Percentiles rank a stretch among this genome's conserved stretches.
These are phyloP conservation scores for Trypanosoma melophagium DNA, from an alignment of 208 protist species.

Conservation along the genomic window DNA sequence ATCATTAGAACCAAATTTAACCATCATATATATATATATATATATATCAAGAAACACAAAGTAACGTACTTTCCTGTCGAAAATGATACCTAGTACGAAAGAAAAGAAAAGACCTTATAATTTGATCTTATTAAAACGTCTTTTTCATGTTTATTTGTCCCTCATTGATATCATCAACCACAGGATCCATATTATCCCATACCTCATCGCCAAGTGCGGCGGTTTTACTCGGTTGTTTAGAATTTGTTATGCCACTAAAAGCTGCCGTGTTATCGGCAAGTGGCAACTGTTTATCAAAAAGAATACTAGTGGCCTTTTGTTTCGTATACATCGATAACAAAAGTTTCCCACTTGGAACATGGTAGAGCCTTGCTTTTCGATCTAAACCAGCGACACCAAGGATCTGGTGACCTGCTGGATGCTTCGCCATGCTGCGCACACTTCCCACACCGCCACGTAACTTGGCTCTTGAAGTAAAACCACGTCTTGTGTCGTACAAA, in stretches of 20 bases:
- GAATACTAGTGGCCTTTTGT: slow-evolving; percentile 61
- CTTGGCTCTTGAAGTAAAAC: slow-evolving; percentile 81
- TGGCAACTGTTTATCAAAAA: slow-evolving; percentile 67
- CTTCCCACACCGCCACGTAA: slow-evolving; percentile 83
- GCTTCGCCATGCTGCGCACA: slow-evolving; percentile 78
- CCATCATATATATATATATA: neutral
- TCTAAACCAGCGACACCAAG: slow-evolving; percentile 74
- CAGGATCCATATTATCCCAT: slow-evolving; percentile 88
- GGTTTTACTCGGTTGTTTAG: slow-evolving; percentile 64
- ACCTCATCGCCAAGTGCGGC: slow-evolving; percentile 65
- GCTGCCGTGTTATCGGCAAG: slow-evolving; percentile 57
- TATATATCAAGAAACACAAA: too few relatives aligned
- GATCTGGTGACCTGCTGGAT: slow-evolving; percentile 79
- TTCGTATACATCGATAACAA: slow-evolving; percentile 75
- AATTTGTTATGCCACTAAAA: slow-evolving; percentile 67
- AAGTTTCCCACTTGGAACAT: slow-evolving; percentile 82
- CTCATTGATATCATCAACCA: slow-evolving; percentile 67
- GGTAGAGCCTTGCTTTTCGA: slow-evolving; percentile 76
- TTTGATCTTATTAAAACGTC: slow-evolving; percentile 21
- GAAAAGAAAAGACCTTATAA: too few relatives aligned
- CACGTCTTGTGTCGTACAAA: slow-evolving; percentile 80
- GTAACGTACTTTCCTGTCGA: too few relatives aligned
- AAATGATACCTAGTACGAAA: too few relatives aligned
- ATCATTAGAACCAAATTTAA: neutral
- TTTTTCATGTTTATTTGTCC: slow-evolving; percentile 6